Evolutionary conservation across 352 stramenopile genomes (phyloP).

Genomic region (Globisporangium alternatum): DNA sequence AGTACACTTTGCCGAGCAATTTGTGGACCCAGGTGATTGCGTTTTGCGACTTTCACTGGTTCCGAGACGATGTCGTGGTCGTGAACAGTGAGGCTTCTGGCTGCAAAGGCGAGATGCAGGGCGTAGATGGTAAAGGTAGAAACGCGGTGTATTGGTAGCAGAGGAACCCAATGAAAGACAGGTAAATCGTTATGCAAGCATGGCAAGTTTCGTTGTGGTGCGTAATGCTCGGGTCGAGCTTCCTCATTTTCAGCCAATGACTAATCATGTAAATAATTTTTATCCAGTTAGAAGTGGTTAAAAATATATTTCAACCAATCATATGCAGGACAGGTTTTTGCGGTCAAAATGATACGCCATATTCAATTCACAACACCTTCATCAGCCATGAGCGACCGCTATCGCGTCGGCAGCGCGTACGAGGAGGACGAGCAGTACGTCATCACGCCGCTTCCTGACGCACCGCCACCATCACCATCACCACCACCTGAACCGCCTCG

Average conservation of each 20-base stretch:
- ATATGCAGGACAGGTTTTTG: neutral
- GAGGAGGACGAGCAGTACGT: conserved; percentile 8
- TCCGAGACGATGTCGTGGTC: conserved; percentile 6
- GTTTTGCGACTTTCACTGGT: conserved; percentile 50
- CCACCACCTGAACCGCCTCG: neutral
- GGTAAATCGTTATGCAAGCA: neutral
- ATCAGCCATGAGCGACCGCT: neutral
- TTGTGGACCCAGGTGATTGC: conserved; percentile 40
- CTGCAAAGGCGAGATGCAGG: neutral
- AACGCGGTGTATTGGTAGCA: neutral
- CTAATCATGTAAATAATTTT: neutral
- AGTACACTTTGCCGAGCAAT: conserved; percentile 5
- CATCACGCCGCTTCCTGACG: conserved; percentile 3
- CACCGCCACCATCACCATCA: neutral
- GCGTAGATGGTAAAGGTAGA: neutral
- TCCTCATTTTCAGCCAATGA: neutral
- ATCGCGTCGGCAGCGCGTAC: neutral
- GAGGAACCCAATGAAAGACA: neutral
- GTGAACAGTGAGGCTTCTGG: neutral
- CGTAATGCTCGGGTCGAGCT: neutral
- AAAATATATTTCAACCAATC: neutral
- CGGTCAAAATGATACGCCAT: neutral
- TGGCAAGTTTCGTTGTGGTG: too few relatives aligned
- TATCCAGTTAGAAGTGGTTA: neutral
- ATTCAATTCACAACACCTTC: neutral